Conservation (phyloP, 139 green algal genomes). For the Coelastrella sp. region DNA sequence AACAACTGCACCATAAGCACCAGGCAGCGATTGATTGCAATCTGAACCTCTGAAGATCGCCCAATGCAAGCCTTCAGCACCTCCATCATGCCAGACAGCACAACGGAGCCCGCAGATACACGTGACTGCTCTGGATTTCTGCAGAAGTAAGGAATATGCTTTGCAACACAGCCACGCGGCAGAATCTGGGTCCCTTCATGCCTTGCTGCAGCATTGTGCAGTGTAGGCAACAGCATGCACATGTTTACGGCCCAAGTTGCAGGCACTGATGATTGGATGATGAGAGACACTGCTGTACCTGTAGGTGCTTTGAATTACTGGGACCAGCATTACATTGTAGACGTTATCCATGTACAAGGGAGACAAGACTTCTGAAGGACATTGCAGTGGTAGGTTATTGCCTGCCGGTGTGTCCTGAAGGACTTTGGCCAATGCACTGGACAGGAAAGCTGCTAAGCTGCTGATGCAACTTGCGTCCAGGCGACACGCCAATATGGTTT, state of each 20-base stretch:
- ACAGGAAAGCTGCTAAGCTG: background rate
- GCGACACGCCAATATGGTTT: background rate
- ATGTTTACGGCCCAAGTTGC: too few species aligned
- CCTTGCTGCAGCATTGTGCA: background rate
- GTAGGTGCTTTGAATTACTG: slow-evolving; percentile 15
- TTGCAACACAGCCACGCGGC: background rate
- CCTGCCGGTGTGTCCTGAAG: background rate
- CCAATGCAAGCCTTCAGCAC: slow-evolving; percentile 5
- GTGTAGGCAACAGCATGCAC: background rate
- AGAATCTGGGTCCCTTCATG: background rate
- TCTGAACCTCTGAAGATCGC: background rate
- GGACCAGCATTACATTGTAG: slow-evolving; percentile 8
- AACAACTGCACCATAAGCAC: slow-evolving; percentile 37
- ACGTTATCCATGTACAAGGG: background rate
- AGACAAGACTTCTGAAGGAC: background rate
- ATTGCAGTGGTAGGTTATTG: too few species aligned
- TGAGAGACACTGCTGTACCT: background rate
- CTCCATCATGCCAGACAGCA: slow-evolving; percentile 29
- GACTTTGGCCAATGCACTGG: slow-evolving; percentile 12
- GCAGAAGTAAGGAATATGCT: background rate
- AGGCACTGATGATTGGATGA: too few species aligned
- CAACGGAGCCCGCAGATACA: slow-evolving; percentile 16
- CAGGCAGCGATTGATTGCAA: slow-evolving; percentile 10
- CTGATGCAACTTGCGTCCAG: background rate
- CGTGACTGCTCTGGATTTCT: slow-evolving; percentile 34